phyloP scores from a whole-genome alignment of 2,329 filamentous ascomycete species.

The Xylaria sp. region DNA sequence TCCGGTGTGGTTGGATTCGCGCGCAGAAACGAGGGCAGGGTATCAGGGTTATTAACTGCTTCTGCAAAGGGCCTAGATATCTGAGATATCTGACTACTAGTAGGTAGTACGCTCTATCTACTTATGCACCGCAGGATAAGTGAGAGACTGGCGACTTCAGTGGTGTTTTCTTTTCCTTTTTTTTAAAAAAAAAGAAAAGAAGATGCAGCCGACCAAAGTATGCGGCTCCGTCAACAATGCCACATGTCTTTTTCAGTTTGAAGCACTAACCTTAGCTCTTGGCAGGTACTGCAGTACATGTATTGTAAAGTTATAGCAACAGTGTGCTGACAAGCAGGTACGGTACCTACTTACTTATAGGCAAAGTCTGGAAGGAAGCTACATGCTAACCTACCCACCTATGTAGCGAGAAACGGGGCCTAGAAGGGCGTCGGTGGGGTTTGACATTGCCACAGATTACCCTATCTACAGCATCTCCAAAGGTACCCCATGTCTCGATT shows the following conservation, averaged over 20 bases:
- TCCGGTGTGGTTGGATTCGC: slow-evolving; percentile 31
- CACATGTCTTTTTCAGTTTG: slow-evolving; percentile 48
- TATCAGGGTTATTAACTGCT: slow-evolving; percentile 12
- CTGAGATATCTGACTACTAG: not conserved
- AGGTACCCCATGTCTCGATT: not conserved
- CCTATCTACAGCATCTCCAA: not conserved
- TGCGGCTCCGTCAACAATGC: slow-evolving; percentile 45
- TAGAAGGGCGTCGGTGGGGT: slow-evolving; percentile 3
- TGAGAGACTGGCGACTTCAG: slow-evolving; percentile 27
- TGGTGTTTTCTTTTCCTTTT: slow-evolving; percentile 24
- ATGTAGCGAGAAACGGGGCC: not conserved
- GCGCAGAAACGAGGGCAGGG: slow-evolving; percentile 33
- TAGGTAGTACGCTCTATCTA: not conserved
- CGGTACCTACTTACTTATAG: slow-evolving; percentile 1
- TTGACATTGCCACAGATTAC: slow-evolving; percentile 19
- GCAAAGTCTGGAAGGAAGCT: not conserved
- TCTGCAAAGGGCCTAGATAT: slow-evolving; percentile 33
- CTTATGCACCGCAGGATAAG: not conserved
- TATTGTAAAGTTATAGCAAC: slow-evolving; percentile 24
- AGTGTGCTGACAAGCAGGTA: slow-evolving; percentile 10
- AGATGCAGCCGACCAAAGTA: slow-evolving; percentile 26
- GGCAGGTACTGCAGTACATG: slow-evolving; percentile 21
- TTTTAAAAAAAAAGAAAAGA: not conserved
- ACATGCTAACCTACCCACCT: not conserved
- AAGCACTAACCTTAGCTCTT: slow-evolving; percentile 8